Evolutionary conservation across 805 yeast species (phyloP).

Genomic region (Cyberlindnera mycetangii): DNA sequence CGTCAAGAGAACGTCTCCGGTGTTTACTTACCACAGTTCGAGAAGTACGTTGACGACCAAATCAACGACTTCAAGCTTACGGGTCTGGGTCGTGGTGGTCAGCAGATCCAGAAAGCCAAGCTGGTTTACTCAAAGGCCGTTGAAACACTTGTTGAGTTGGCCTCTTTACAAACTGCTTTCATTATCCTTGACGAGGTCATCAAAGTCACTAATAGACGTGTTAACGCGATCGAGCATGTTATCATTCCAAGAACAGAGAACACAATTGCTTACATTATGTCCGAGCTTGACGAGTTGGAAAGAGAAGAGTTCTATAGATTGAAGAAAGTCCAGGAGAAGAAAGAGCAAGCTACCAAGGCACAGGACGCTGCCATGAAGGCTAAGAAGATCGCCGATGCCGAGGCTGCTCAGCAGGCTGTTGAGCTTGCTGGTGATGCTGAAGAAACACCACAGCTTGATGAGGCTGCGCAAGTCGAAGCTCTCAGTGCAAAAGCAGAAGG

Average conservation of each 20-base stretch:
- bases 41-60: constrained; percentile 74
- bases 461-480: constrained; percentile 17
- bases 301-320: constrained; percentile 97
- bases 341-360: constrained; percentile 27
- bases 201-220: constrained; percentile 97
- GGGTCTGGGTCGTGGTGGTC: constrained; percentile 98
- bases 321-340: constrained; percentile 65
- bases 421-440: constrained; percentile 12
- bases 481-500: constrained; percentile 19
- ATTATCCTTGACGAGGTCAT: constrained; percentile 96
- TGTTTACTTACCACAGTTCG: constrained; percentile 90
- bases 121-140: constrained; percentile 91
- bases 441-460: constrained; percentile 22
- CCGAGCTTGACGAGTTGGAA: constrained; percentile 95
- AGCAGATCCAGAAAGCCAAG: constrained; percentile 93
- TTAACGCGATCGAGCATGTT: constrained; percentile 97
- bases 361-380: constrained; percentile 31
- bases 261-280: constrained; percentile 86
- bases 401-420: constrained; percentile 14
- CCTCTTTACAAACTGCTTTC: constrained; percentile 95
- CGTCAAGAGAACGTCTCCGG: constrained; percentile 96
- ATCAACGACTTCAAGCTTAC: constrained; percentile 95
- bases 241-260: constrained; percentile 97
- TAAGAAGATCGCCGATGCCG: constrained; percentile 29
- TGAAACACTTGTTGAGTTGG: constrained; percentile 94